These are phyloP conservation scores for Neobulgaria alba DNA, from an alignment of 2,329 filamentous ascomycete species.

Conservation along the genomic window DNA sequence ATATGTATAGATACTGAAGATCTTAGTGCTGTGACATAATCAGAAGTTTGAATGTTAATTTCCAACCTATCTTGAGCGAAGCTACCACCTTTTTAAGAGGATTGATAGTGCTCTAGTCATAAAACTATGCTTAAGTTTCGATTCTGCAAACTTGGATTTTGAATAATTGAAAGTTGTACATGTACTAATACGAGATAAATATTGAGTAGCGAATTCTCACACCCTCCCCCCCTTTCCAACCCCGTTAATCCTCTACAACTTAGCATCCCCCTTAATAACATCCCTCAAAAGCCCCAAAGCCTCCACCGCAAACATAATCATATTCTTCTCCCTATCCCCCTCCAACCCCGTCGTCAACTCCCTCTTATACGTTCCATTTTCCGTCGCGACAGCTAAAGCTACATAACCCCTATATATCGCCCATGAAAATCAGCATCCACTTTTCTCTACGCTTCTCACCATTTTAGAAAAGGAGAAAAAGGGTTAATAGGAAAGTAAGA, in stretches of 20 bases:
- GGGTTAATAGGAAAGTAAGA: slow-evolving; percentile 4
- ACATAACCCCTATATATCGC: slow-evolving; percentile 46
- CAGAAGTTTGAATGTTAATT: no score
- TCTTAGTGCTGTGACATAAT: no score
- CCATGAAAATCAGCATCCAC: slow-evolving; percentile 1
- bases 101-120: no score
- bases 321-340: slow-evolving; percentile 48
- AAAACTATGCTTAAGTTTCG: no score
- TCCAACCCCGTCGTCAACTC: slow-evolving; percentile 48
- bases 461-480: not conserved
- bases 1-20: no score
- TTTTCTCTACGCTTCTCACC: not conserved
- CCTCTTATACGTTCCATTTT: slow-evolving; percentile 40
- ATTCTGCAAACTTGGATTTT: no score
- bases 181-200: no score
- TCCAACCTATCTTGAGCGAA: no score
- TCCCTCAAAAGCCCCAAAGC: slow-evolving; percentile 47
- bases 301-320: slow-evolving; percentile 53
- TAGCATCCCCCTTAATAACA: slow-evolving; percentile 36
- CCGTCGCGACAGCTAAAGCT: slow-evolving; percentile 49
- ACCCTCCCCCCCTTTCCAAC: not conserved
- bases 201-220: no score
- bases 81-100: no score
- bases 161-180: no score
- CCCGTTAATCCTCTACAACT: no score